Percentiles rank a stretch among this genome's conserved stretches.
phyloP scores from a whole-genome alignment of 1,284 basidiomycete species.

The Inonotus obliquus region DNA sequence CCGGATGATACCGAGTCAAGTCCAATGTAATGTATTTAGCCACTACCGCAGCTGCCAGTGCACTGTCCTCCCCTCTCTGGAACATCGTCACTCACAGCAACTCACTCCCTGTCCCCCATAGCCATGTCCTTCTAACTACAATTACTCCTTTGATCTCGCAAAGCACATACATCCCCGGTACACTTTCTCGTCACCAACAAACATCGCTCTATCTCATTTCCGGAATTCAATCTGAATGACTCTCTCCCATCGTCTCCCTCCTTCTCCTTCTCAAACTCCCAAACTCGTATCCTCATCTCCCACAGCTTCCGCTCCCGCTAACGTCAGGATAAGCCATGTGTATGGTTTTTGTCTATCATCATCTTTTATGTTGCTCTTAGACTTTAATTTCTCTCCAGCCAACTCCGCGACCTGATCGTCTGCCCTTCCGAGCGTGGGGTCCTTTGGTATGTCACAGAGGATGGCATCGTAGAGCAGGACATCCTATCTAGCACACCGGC shows the following conservation, averaged over 20 bases:
- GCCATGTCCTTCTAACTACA: no score
- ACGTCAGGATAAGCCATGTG: slow-evolving; percentile 66
- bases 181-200: not conserved
- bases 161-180: no score
- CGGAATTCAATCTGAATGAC: not conserved
- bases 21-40: no score
- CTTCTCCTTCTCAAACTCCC: not conserved
- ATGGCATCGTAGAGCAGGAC: slow-evolving; percentile 65
- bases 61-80: no score
- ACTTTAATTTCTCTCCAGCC: slow-evolving; percentile 38
- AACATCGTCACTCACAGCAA: no score
- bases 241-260: slow-evolving; percentile 1
- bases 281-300: slow-evolving; percentile 36
- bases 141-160: no score
- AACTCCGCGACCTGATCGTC: slow-evolving; percentile 70
- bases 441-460: slow-evolving; percentile 58
- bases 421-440: slow-evolving; percentile 66
- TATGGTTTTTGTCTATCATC: slow-evolving; percentile 34
- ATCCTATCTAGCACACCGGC: slow-evolving; percentile 37
- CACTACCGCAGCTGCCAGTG: no score
- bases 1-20: not conserved
- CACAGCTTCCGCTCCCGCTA: slow-evolving; percentile 40
- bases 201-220: not conserved
- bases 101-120: no score
- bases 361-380: slow-evolving; percentile 4